A percentile compares a stretch with the other conserved stretches of the same genome.
Conservation (phyloP, 2,329 filamentous ascomycete species). For the Torrubiellomyces zombiae region DNA sequence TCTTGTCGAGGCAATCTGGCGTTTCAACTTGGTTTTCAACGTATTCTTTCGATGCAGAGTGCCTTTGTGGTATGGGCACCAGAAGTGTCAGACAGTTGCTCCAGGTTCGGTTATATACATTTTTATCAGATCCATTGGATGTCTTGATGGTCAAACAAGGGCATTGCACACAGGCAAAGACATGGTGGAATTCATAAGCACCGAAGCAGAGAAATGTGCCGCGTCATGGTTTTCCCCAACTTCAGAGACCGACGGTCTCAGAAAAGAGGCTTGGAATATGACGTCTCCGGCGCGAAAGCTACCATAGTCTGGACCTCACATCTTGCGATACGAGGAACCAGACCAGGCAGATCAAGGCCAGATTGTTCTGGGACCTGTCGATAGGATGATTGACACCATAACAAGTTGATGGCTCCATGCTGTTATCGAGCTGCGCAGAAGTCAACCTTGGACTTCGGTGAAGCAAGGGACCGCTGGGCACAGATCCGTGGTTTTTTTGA, state of each 20-base stretch:
- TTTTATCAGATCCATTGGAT: too few species aligned
- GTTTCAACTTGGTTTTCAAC: too few species aligned
- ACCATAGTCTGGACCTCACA: constrained; percentile 49
- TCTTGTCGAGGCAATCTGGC: too few species aligned
- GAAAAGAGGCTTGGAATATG: constrained; percentile 85
- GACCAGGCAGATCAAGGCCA: constrained; percentile 36
- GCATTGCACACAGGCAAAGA: too few species aligned
- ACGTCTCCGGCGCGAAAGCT: constrained; percentile 42
- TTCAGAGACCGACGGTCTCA: constrained; percentile 80
- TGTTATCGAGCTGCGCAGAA: constrained; percentile 70
- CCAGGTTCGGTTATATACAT: too few species aligned
- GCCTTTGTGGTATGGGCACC: too few species aligned
- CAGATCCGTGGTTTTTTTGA: constrained; percentile 53
- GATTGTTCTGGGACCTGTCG: constrained; percentile 86
- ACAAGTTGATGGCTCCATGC: constrained; percentile 58
- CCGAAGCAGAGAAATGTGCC: constrained; percentile 51
- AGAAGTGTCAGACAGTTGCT: too few species aligned
- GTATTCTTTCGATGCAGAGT: too few species aligned
- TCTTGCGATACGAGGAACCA: constrained; percentile 48
- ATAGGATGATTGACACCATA: constrained; percentile 80
- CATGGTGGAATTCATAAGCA: too few species aligned
- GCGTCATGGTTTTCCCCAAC: constrained; percentile 79
- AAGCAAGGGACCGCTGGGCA: constrained; percentile 62
- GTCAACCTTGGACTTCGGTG: constrained; percentile 46
- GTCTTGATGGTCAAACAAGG: too few species aligned